Conservation (phyloP, 2,329 filamentous ascomycete genomes). For the Apiospora aurea region DNA sequence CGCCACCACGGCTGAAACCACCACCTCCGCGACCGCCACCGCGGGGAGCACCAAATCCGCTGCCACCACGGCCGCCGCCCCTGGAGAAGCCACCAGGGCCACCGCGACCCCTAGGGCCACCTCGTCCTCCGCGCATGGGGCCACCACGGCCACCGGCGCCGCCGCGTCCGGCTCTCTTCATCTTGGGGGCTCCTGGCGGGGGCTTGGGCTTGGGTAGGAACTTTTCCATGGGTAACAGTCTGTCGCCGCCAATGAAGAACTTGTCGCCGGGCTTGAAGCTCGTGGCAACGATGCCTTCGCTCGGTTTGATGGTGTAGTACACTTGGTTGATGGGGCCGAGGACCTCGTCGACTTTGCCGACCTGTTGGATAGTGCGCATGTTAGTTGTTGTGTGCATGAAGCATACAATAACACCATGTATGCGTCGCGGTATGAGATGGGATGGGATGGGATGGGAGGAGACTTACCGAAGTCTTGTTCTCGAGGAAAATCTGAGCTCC, state of each 20-base stretch:
- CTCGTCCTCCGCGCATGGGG: conserved; percentile 34
- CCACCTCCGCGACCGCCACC: conserved; percentile 41
- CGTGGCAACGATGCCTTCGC: conserved; percentile 92
- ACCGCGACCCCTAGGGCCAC: conserved; percentile 59
- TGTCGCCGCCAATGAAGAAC: conserved; percentile 95
- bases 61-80: conserved; percentile 42
- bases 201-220: conserved; percentile 95
- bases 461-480: conserved; percentile 76
- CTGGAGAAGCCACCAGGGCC: conserved; percentile 54
- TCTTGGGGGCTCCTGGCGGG: conserved; percentile 66
- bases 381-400: conserved; percentile 50
- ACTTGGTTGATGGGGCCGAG: conserved; percentile 97
- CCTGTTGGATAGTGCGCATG: conserved; percentile 44
- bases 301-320: conserved; percentile 97
- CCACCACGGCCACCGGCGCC: conserved; percentile 48
- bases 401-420: background rate
- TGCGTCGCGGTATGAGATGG: background rate
- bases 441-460: background rate
- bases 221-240: conserved; percentile 91
- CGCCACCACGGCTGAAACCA: conserved; percentile 66
- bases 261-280: conserved; percentile 97
- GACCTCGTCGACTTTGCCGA: conserved; percentile 98
- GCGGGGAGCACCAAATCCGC: conserved; percentile 37
- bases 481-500: conserved; percentile 98
- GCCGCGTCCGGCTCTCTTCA: conserved; percentile 66